Base-by-base conservation (phyloP, 345 rosid genomes). In the thale cress (Arabidopsis thaliana) region DNA sequence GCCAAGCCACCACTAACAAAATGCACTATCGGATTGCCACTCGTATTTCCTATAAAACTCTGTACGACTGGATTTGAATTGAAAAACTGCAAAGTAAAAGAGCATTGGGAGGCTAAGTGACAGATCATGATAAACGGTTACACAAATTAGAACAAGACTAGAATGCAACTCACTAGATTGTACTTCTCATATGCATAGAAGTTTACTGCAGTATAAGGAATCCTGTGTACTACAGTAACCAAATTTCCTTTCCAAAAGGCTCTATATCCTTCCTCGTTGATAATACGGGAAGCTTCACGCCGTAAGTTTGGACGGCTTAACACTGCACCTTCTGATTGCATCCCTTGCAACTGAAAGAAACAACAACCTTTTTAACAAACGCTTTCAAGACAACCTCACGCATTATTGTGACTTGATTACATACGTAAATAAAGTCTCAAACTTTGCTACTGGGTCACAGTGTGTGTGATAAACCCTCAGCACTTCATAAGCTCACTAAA, bases 181-280 rank as follows among this genome's bases (percentile, higher is more conserved):
- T 93, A 95, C 56, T 75, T 82, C 58, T 93, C 94, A 76, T 88
- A 95, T 32, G 97, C 86, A 79, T 86, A 95, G 73, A 95, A 93
- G 79, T 80, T 95, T 56, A 95, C 82, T 0, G 96, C 78, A 42
- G 97, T 71, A 79, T 95, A 95, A 11, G 99, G 98, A 75, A 92
- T 88, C 59, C 99, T 97, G 58, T 95, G 99, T 10, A 86, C 93
- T 66, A 90, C 87, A 4, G 96, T 95, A 53, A 95, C 99, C 32
- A 95, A 36, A 76, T 95, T 95, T 42, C 99, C 99, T 80, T 86
- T 95, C 99, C 98, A 95, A 82, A 95, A 90, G 28, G 99, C 99
- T 79, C 90, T 86, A 76, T 88, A 80, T 25, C 99, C 99, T 80
- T 95, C 98, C 83, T 95, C 98, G 20, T 80, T 83, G 48, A 85